These are phyloP conservation scores for Blastocystis sp. DNA, from an alignment of 352 stramenopile species.

Conservation along the genomic window DNA sequence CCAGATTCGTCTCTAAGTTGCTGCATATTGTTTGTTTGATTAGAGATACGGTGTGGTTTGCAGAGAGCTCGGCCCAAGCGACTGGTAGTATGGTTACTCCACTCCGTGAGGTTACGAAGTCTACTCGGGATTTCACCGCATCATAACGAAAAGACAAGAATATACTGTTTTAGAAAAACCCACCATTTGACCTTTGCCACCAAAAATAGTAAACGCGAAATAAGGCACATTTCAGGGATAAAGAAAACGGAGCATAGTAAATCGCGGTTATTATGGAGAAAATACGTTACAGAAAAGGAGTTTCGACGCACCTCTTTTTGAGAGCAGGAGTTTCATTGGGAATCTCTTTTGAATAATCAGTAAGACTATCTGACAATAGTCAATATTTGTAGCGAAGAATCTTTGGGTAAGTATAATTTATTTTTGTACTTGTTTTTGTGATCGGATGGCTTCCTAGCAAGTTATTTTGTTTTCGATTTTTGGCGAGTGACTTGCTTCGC, in stretches of 20 bases:
- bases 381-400: slow-evolving; percentile 28
- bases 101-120: too few species aligned
- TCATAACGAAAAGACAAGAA: neutral
- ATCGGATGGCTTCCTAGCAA: neutral
- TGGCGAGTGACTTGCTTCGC: neutral
- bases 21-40: slow-evolving; percentile 6
- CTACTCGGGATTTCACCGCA: too few species aligned
- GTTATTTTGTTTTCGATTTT: neutral
- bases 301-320: neutral
- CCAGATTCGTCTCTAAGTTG: slow-evolving; percentile 86
- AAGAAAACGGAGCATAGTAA: neutral
- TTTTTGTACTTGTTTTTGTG: slow-evolving; percentile 31
- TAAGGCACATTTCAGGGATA: neutral
- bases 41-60: neutral
- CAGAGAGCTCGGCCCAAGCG: neutral
- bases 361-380: neutral
- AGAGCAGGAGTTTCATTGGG: slow-evolving; percentile 14
- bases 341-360: slow-evolving; percentile 61
- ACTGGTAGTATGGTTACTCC: too few species aligned
- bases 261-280: neutral
- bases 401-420: neutral
- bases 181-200: neutral
- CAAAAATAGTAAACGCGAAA: neutral
- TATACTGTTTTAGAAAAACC: neutral
- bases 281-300: neutral